Conservation (phyloP, 176 grass and related monocot genomes). For the Alopecurus myosuroides region DNA sequence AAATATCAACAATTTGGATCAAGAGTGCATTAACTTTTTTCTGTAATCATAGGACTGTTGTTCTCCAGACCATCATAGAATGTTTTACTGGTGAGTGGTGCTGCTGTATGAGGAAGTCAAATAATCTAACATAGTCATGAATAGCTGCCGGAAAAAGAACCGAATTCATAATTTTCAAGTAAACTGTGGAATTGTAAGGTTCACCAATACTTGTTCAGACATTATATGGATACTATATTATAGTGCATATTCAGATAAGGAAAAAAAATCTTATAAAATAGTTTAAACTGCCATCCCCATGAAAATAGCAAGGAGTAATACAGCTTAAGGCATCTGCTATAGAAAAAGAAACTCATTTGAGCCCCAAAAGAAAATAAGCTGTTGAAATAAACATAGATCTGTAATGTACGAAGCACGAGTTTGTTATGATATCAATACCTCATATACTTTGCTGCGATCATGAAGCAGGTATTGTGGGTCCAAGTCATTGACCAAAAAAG, state of each 20-base stretch:
- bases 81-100: not conserved
- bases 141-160: not conserved
- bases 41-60: conserved; percentile 4
- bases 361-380: not conserved
- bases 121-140: not conserved
- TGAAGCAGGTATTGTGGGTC: conserved; percentile 82
- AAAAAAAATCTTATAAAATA: not conserved
- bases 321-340: conserved; percentile 20
- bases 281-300: not conserved
- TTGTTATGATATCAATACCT: conserved; percentile 51
- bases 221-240: not conserved
- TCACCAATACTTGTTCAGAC: not conserved
- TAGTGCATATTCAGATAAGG: not conserved
- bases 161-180: not conserved
- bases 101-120: not conserved
- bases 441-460: conserved; percentile 92
- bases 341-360: not conserved
- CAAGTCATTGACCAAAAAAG: conserved; percentile 89
- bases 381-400: not conserved
- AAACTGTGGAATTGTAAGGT: conserved; percentile 4
- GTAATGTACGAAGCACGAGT: not conserved
- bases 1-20: conserved; percentile 17
- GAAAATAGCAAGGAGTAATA: conserved; percentile 27
- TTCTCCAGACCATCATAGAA: not conserved
- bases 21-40: not conserved